Conservation (phyloP, 2,329 filamentous ascomycete species). For the Phialocephala sp. region DNA sequence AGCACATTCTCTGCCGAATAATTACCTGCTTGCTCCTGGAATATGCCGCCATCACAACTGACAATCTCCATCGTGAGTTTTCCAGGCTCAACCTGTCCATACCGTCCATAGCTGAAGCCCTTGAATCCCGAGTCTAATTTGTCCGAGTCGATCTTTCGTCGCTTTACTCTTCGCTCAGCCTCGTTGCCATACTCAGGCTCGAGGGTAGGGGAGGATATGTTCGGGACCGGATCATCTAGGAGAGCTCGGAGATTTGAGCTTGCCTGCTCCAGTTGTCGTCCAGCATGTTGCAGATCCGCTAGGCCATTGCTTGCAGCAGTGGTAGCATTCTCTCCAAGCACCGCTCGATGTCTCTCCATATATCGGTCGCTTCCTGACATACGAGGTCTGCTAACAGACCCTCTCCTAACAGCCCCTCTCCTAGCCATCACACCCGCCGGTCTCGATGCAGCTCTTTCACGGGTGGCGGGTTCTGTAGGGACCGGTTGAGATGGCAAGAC, state of each 20-base stretch:
- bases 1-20: constrained; percentile 83
- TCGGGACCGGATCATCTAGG: constrained; percentile 37
- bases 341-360: constrained; percentile 38
- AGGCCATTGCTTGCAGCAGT: constrained; percentile 25
- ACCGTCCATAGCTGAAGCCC: constrained; percentile 80
- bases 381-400: constrained; percentile 28
- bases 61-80: constrained; percentile 84
- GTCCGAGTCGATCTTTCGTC: constrained; percentile 73
- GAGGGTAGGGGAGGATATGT: constrained; percentile 30
- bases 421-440: constrained; percentile 12
- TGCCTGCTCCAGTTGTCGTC: constrained; percentile 37
- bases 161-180: constrained; percentile 61
- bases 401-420: background rate
- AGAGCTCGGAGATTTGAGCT: constrained; percentile 38
- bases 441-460: constrained; percentile 21
- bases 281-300: constrained; percentile 36
- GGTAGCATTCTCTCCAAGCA: constrained; percentile 20
- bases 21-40: constrained; percentile 59
- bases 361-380: constrained; percentile 38
- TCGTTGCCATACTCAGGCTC: constrained; percentile 38
- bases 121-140: constrained; percentile 52
- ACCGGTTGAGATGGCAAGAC: constrained; percentile 31
- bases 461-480: constrained; percentile 21
- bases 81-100: constrained; percentile 85
- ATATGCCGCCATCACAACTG: constrained; percentile 84